phyloP scores from a whole-genome alignment of 2,329 filamentous ascomycete species.

The Alternaria sp. region DNA sequence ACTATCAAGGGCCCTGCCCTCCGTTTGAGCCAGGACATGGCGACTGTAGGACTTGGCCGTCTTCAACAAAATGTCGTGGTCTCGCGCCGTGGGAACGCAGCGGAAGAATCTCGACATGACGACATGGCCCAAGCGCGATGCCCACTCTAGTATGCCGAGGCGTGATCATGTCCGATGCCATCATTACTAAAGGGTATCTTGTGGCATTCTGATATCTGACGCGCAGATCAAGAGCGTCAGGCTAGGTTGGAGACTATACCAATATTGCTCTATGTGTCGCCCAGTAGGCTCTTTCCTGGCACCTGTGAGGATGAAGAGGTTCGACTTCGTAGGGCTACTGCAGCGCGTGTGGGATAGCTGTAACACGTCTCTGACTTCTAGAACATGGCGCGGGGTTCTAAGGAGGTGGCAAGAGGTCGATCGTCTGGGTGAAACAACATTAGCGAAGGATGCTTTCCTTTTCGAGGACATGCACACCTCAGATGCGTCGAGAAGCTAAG shows the following conservation, averaged over 20 bases:
- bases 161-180: neutral
- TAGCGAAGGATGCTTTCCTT: conserved; percentile 3
- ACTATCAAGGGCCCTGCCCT: conserved; percentile 39
- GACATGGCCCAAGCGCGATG: conserved; percentile 14
- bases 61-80: neutral
- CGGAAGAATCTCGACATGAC: conserved; percentile 12
- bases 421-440: conserved; percentile 7
- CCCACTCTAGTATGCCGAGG: conserved; percentile 8
- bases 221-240: neutral
- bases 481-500: conserved; percentile 1
- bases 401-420: conserved; percentile 5
- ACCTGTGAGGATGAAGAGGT: neutral
- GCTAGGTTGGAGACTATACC: neutral
- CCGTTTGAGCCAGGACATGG: conserved; percentile 41
- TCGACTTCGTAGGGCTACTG: neutral
- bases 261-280: neutral
- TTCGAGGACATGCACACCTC: conserved; percentile 5
- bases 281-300: neutral
- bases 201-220: neutral
- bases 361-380: neutral
- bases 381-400: neutral
- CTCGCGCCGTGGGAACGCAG: neutral
- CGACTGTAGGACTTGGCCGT: neutral
- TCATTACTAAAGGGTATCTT: neutral
- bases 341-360: neutral